Base-by-base conservation (phyloP, 345 rosid species). In the Firmiana major region DNA sequence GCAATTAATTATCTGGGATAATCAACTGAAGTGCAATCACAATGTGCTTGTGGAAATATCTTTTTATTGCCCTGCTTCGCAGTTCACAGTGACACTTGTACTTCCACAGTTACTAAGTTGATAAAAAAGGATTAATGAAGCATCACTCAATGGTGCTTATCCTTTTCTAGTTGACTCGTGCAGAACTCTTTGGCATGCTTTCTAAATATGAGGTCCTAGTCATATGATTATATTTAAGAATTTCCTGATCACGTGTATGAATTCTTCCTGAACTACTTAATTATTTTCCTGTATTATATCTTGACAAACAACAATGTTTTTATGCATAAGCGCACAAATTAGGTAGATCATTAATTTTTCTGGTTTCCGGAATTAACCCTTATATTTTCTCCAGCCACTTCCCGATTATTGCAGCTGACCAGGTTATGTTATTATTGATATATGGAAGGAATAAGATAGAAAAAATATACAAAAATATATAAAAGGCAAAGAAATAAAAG, bases 121-220 rank as follows among this genome's bases (percentile, higher is more conserved):
- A 49, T 26, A 68, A 63, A 42, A 49, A 7, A n/a, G 60, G 34
- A 22, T 19, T 13, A 1, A 5, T 6, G 5, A 11, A 5, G n/a
- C 40, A 24, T 46, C 19, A 4, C 13, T 63, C 21, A 4, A 12
- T 54, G 66, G 26, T 64, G 40, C 22, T 74, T 74, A 63, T 77
- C 66, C 53, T 40, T 57, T 58, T 26, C 31, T 38, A 75, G 74
- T 74, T 76, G 81, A 71, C 81, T 75, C 46, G 71, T 74, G n/a
- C 71, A n/a, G 38, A 62, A 51, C n/a, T 57, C 36, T 46, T 26
- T 69, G 21, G 73, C 79, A 66, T 54, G 74, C 62, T 76, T 70
- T 57, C 17, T 45, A 3, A 46, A 55, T 15, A 66, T 48, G 87
- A 65, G 66, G 45, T 79, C 83, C 81, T 63, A 63, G 81, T 81